Evolutionary conservation across 306 rosid species (phyloP).

Genomic region (Sesbania bispinosa): DNA sequence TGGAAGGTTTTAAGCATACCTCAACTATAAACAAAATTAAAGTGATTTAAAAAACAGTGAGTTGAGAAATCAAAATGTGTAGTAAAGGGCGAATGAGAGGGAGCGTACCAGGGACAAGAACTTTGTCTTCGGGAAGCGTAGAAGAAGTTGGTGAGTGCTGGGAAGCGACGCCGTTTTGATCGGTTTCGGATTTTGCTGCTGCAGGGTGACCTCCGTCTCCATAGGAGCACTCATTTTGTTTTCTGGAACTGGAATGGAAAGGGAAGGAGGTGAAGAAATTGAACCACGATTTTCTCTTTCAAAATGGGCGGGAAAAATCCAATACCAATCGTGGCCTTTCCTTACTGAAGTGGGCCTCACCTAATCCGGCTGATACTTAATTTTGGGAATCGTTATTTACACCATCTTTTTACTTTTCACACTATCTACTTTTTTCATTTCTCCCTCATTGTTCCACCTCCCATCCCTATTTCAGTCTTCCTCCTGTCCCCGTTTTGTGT

Average conservation of each 20-base stretch:
- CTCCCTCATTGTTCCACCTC: too few species aligned
- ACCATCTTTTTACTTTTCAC: too few species aligned
- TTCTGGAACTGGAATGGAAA: neutral
- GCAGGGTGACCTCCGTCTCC: conserved; percentile 70
- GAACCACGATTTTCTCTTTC: conserved; percentile 3
- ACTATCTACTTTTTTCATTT: too few species aligned
- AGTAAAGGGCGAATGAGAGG: neutral
- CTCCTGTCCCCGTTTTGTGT: too few species aligned
- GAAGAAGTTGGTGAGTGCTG: conserved; percentile 31
- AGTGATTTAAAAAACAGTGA: neutral
- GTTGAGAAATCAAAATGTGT: neutral
- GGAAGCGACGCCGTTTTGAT: conserved; percentile 39
- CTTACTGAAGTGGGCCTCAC: too few species aligned
- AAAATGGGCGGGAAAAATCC: conserved; percentile 64
- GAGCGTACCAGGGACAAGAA: conserved; percentile 69
- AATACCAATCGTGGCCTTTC: neutral
- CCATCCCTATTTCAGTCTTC: too few species aligned
- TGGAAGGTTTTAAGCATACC: conserved; percentile 76
- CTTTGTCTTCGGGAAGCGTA: conserved; percentile 43
- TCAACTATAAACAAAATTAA: conserved; percentile 51
- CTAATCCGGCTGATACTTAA: too few species aligned
- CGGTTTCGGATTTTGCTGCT: conserved; percentile 38
- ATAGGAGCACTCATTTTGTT: conserved; percentile 60
- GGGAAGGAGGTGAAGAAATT: neutral
- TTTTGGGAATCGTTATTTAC: too few species aligned